Conservation (phyloP, 805 yeast genomes). For the Maudiozyma serrabonitensis region DNA sequence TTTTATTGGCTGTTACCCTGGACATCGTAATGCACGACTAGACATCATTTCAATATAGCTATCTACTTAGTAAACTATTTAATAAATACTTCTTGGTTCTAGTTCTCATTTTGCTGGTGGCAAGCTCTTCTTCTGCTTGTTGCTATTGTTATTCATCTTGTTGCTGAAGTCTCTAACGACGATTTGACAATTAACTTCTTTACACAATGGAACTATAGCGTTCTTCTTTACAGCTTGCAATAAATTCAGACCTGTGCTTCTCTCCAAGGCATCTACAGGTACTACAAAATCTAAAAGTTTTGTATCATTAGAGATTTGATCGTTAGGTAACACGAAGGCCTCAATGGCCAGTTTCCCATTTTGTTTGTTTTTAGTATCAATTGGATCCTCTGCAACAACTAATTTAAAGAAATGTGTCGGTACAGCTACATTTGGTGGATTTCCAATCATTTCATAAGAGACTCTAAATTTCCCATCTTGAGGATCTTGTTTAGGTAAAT, state of each 20-base stretch:
- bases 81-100: not conserved
- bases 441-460: slow-evolving; percentile 85
- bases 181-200: slow-evolving; percentile 70
- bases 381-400: slow-evolving; percentile 67
- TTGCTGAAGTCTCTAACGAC: slow-evolving; percentile 71
- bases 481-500: slow-evolving; percentile 65
- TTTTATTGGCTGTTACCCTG: no score
- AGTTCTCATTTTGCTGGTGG: not conserved
- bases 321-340: slow-evolving; percentile 91
- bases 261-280: slow-evolving; percentile 82
- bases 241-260: slow-evolving; percentile 76
- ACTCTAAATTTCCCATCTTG: slow-evolving; percentile 79
- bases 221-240: slow-evolving; percentile 55
- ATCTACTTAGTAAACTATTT: not conserved
- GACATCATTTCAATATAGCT: not conserved
- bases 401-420: slow-evolving; percentile 96
- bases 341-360: slow-evolving; percentile 53
- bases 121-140: not conserved
- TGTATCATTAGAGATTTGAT: slow-evolving; percentile 56
- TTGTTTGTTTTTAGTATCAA: slow-evolving; percentile 25
- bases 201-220: slow-evolving; percentile 57
- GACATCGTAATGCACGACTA: no score
- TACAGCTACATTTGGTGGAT: slow-evolving; percentile 93
- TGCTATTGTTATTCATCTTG: slow-evolving; percentile 14
- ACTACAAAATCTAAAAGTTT: slow-evolving; percentile 73